Evolutionary conservation across 2,329 filamentous ascomycete genomes (phyloP), one percentile per base, ranked within the genome.

Genomic region (Sphaerulina vaccinii): DNA sequence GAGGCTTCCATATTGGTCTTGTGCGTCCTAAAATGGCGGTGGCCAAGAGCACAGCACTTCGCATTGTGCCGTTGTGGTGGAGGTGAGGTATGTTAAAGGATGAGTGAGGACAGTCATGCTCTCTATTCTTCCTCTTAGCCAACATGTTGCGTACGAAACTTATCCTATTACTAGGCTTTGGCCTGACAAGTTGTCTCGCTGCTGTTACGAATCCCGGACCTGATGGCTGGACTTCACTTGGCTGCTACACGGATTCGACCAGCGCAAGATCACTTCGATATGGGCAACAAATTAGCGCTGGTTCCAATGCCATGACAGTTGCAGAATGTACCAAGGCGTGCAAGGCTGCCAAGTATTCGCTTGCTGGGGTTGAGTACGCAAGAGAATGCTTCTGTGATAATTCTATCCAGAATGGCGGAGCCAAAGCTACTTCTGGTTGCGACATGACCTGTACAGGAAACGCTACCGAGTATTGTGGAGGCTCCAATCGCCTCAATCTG

Each of bases 341-440:
- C 29, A 52, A 47, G 16, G 47, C 43, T 22, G 58, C 55, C 18
- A 64, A 65, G 1, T 68, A 64, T 50, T 56, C 57, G 13, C 57
- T 68, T n/a, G 65, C 66, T 15, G 66, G 63, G 6, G 56, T 67
- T 13, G 64, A 56, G 23, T 49, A 49, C n/a, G 49, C 53, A 1
- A 57, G 49, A 9, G 54, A 68, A 50, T 70, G 66, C 52, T 68
- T 55, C 52, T 68, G 66, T 43, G 65, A 63, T 2, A 65, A 61
- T 38, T 13, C 43, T 1, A 42, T 54, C 10, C 57, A 57, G 9
- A 45, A 22, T 33, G 10, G 16, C 15, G 52, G 21, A 11, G 18
- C 15, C 3, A 55, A 56, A 15, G 55, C 62, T n/a, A 57, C 63
- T 18, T 54, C 51, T 9, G 62, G 56, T 10, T 68, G 66, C 49